phyloP scores from a whole-genome alignment of 1,284 basidiomycete species.

The Tranzscheliella williamsii region DNA sequence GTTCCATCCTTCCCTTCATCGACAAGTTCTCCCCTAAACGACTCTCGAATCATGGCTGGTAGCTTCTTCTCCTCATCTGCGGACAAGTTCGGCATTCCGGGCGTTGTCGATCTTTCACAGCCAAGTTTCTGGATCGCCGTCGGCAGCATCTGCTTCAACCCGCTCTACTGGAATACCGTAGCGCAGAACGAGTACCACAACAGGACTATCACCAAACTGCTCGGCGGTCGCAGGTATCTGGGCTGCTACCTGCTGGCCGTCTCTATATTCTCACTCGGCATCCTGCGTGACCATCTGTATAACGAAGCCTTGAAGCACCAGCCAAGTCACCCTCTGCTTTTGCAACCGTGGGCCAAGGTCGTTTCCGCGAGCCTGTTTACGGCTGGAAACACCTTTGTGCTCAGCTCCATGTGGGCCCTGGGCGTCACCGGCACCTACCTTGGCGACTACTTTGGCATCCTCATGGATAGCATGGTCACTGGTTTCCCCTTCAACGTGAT shows the following conservation, averaged over 20 bases:
- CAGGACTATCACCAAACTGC: slow-evolving; percentile 54
- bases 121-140: slow-evolving; percentile 49
- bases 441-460: slow-evolving; percentile 98
- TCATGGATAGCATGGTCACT: slow-evolving; percentile 77
- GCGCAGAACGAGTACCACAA: slow-evolving; percentile 73
- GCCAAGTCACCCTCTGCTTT: slow-evolving; percentile 66
- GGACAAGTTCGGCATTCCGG: slow-evolving; percentile 34
- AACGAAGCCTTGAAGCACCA: slow-evolving; percentile 74
- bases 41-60: slow-evolving; percentile 8
- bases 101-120: slow-evolving; percentile 47
- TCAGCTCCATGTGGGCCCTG: slow-evolving; percentile 86
- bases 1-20: neutral
- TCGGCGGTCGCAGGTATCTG: slow-evolving; percentile 62
- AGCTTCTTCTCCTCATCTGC: slow-evolving; percentile 8
- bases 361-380: slow-evolving; percentile 74
- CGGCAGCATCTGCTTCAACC: slow-evolving; percentile 71
- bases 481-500: slow-evolving; percentile 95
- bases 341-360: slow-evolving; percentile 68
- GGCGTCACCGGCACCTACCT: slow-evolving; percentile 81
- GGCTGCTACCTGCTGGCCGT: slow-evolving; percentile 90
- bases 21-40: no score
- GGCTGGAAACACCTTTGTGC: slow-evolving; percentile 64
- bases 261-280: slow-evolving; percentile 64
- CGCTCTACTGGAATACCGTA: slow-evolving; percentile 91
- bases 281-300: slow-evolving; percentile 63